Conservation (phyloP, 805 yeast species). For the Wickerhamomyces silvicola region DNA sequence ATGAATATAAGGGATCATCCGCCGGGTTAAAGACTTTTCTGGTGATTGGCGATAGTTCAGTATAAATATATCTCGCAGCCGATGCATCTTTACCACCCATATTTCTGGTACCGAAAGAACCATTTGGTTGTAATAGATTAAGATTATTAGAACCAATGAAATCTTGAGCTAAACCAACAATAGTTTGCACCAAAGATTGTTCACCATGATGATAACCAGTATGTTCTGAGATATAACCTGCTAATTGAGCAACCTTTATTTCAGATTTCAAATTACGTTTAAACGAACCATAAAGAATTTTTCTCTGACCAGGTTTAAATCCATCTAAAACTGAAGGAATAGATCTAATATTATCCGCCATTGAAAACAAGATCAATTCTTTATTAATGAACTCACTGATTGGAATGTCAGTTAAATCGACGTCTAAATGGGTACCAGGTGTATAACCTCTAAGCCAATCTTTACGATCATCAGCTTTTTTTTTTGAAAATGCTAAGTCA, state of each 20-base stretch:
- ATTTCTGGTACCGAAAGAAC: slow-evolving; percentile 94
- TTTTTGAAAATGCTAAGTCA: slow-evolving; percentile 91
- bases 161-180: slow-evolving; percentile 91
- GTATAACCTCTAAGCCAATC: slow-evolving; percentile 90
- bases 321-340: slow-evolving; percentile 95
- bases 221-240: slow-evolving; percentile 81
- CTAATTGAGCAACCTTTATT: slow-evolving; percentile 84
- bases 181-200: slow-evolving; percentile 77
- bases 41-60: slow-evolving; percentile 74
- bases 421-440: slow-evolving; percentile 91
- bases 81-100: slow-evolving; percentile 98
- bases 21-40: slow-evolving; percentile 67
- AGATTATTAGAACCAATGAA: slow-evolving; percentile 90
- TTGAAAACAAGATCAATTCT: slow-evolving; percentile 87
- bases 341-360: slow-evolving; percentile 95
- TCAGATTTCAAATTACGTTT: slow-evolving; percentile 71
- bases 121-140: slow-evolving; percentile 80
- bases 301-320: slow-evolving; percentile 94
- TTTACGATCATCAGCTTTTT: slow-evolving; percentile 94
- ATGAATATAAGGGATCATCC: slow-evolving; percentile 72
- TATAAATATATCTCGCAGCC: slow-evolving; percentile 95
- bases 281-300: slow-evolving; percentile 83
- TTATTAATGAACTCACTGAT: slow-evolving; percentile 92
- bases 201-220: slow-evolving; percentile 98
- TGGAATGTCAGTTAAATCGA: slow-evolving; percentile 68